Evolutionary conservation across 2,329 filamentous ascomycete genomes (phyloP).

Genomic region (Trichoderma sp.): DNA sequence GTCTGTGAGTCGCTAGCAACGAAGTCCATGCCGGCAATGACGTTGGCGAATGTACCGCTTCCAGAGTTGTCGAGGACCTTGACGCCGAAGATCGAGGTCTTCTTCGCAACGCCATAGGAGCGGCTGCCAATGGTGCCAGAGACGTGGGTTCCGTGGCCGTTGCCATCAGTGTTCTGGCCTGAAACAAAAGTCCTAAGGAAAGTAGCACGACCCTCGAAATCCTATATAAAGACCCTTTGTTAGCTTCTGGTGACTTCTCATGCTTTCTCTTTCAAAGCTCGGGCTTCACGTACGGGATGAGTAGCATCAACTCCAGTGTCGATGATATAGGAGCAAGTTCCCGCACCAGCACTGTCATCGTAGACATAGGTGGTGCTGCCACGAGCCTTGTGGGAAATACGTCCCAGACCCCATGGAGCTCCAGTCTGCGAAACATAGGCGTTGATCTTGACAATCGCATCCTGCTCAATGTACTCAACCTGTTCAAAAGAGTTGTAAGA

Average conservation of each 20-base stretch:
- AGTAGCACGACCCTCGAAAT: constrained; percentile 38
- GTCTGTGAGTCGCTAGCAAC: constrained; percentile 38
- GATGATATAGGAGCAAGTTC: constrained; percentile 46
- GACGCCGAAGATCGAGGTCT: constrained; percentile 42
- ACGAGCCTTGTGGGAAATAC: constrained; percentile 36
- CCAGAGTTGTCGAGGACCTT: constrained; percentile 44
- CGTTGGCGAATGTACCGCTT: constrained; percentile 37
- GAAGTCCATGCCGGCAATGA: constrained; percentile 48
- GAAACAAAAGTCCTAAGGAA: constrained; percentile 32
- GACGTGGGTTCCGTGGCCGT: constrained; percentile 45
- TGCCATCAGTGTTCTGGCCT: constrained; percentile 29
- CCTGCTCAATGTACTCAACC: constrained; percentile 40
- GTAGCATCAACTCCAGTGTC: constrained; percentile 44
- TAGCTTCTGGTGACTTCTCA: background rate
- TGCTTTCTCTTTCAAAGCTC: background rate
- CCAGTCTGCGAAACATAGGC: constrained; percentile 23
- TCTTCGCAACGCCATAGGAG: constrained; percentile 43
- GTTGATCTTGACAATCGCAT: constrained; percentile 31
- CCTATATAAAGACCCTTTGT: constrained; percentile 17
- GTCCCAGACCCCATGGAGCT: constrained; percentile 33
- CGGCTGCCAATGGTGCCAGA: constrained; percentile 36
- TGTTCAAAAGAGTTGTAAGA: constrained; percentile 2
- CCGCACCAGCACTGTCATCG: constrained; percentile 40
- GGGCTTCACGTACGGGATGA: constrained; percentile 35
- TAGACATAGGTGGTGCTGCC: constrained; percentile 38